Conservation (phyloP, 2,329 filamentous ascomycete genomes). For the Ophiocordyceps camponoti-floridani region DNA sequence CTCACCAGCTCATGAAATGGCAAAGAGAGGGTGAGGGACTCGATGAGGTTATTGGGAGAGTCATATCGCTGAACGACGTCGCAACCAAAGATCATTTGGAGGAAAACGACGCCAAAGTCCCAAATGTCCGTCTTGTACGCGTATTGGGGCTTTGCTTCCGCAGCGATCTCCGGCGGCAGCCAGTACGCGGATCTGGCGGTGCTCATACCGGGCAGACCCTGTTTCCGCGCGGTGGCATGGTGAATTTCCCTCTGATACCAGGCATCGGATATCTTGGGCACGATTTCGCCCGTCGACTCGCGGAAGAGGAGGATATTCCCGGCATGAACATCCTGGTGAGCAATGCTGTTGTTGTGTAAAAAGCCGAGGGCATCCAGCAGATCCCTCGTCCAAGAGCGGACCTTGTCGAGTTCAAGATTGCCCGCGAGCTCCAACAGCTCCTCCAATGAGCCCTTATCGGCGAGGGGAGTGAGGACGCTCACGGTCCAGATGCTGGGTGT, state of each 20-base stretch:
- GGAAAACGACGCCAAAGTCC: constrained; percentile 80
- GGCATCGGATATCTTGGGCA: constrained; percentile 58
- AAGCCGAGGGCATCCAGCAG: constrained; percentile 77
- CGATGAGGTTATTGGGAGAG: constrained; percentile 58
- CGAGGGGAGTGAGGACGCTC: constrained; percentile 56
- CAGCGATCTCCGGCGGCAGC: constrained; percentile 61
- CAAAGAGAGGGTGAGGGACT: constrained; percentile 52
- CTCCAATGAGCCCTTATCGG: constrained; percentile 65
- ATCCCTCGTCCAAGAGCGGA: constrained; percentile 81
- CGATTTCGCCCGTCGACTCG: constrained; percentile 47
- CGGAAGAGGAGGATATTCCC: constrained; percentile 65
- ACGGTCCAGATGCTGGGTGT: constrained; percentile 44
- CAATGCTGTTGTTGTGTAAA: constrained; percentile 67
- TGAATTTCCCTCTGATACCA: constrained; percentile 54
- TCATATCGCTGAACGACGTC: constrained; percentile 60
- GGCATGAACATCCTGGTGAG: constrained; percentile 69
- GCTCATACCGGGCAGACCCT: constrained; percentile 31
- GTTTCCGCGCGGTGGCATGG: constrained; percentile 34
- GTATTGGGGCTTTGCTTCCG: constrained; percentile 41
- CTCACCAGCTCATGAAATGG: constrained; percentile 63
- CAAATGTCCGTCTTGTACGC: constrained; percentile 78
- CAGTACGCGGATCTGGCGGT: constrained; percentile 64
- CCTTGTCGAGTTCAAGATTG: constrained; percentile 52
- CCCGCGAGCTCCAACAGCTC: constrained; percentile 70
- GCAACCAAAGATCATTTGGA: constrained; percentile 87